These are phyloP conservation scores for Vitis hybrid DNA, from an alignment of 177 flowering plant species.

Conservation along the genomic window DNA sequence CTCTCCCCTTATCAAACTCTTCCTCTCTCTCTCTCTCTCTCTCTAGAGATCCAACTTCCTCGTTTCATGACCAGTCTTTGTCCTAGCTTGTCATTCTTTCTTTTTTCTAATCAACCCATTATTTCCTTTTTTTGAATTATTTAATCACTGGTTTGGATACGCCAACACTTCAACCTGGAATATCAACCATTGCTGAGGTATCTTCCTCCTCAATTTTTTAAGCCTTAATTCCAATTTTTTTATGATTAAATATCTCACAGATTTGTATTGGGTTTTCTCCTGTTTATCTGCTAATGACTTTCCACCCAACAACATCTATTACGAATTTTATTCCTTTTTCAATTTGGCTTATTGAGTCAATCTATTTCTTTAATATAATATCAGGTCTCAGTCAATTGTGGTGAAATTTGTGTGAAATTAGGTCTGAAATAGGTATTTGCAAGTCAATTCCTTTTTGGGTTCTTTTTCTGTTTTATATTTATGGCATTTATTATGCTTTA, in stretches of 20 bases:
- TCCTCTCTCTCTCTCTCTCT: slow-evolving; percentile 5
- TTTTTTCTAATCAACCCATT: not conserved
- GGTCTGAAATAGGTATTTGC: not conserved
- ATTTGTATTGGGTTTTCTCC: not conserved
- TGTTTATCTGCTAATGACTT: not conserved
- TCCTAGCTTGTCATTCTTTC: not conserved
- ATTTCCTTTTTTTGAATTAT: not conserved
- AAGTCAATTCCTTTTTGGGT: not conserved
- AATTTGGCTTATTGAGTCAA: not conserved
- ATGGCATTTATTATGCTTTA: not conserved
- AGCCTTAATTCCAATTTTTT: not conserved
- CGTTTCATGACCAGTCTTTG: not conserved
- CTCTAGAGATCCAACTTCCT: slow-evolving; percentile 1
- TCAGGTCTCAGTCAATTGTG: not conserved
- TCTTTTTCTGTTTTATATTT: not conserved
- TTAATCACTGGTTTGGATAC: not conserved
- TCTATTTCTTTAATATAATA: not conserved
- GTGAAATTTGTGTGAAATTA: not conserved
- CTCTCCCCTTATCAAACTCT: not conserved
- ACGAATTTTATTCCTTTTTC: not conserved
- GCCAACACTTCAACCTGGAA: not conserved
- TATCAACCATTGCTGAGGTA: not conserved
- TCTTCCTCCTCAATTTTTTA: not conserved
- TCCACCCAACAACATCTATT: not conserved
- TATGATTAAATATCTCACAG: not conserved